phyloP scores from a whole-genome alignment of 371 early-diverging fungal species.

The Neoconidiobolus thromboides region DNA sequence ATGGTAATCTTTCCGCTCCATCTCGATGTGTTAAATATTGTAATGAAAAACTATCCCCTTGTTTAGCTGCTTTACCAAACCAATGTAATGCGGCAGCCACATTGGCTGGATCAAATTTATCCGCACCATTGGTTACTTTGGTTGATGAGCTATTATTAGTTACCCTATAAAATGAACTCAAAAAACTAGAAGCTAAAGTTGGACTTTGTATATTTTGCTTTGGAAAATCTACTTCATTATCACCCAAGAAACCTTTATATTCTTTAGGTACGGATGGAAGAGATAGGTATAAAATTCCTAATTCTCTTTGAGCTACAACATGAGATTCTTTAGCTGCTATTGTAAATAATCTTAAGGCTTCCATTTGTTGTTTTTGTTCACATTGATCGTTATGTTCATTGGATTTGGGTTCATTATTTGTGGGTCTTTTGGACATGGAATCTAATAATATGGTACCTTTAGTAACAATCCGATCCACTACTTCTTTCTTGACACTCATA shows the following conservation, averaged over 20 bases:
- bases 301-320: conserved; percentile 17
- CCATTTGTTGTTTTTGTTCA: conserved; percentile 14
- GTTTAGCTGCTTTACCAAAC: conserved; percentile 18
- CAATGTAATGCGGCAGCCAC: conserved; percentile 21
- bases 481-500: conserved; percentile 18
- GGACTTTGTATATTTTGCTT: neutral
- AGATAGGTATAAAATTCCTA: conserved; percentile 21
- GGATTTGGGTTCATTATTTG: neutral
- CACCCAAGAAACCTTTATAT: no score
- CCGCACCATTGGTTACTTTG: conserved; percentile 4
- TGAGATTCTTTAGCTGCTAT: conserved; percentile 21
- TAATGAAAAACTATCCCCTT: conserved; percentile 19
- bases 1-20: neutral
- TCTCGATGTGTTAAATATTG: conserved; percentile 19
- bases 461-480: conserved; percentile 14
- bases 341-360: conserved; percentile 20
- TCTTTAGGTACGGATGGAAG: conserved; percentile 10
- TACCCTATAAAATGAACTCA: neutral
- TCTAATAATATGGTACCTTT: conserved; percentile 14
- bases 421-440: neutral
- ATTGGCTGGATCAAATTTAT: conserved; percentile 20
- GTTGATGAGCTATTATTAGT: neutral
- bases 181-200: neutral
- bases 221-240: conserved; percentile 10
- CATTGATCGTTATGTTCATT: conserved; percentile 10